These are phyloP conservation scores for Aleurites moluccanus DNA, from an alignment of 441 rosid genomes.

Conservation along the genomic window DNA sequence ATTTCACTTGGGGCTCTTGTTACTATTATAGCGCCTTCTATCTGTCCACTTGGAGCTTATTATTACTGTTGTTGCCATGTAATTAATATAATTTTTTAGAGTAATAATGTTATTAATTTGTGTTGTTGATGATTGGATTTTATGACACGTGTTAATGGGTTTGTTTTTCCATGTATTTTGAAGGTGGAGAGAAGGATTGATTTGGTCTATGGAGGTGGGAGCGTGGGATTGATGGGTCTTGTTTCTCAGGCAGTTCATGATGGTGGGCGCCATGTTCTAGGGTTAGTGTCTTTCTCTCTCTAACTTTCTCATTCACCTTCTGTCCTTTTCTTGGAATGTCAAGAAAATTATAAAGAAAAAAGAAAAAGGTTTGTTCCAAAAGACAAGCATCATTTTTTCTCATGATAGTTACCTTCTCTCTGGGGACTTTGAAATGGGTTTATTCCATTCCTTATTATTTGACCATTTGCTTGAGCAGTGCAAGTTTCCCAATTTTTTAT, in stretches of 20 bases:
- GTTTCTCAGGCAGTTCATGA: conserved; percentile 98
- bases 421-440: not conserved
- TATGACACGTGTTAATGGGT: conserved; percentile 46
- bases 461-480: conserved; percentile 29
- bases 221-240: conserved; percentile 99
- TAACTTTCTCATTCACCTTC: conserved; percentile 4
- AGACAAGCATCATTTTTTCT: conserved; percentile 32
- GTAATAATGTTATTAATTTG: not conserved
- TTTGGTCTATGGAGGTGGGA: conserved; percentile 97
- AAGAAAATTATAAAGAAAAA: not conserved
- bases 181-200: conserved; percentile 97
- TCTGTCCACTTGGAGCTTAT: conserved; percentile 28
- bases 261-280: conserved; percentile 99
- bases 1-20: conserved; percentile 8
- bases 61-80: conserved; percentile 5
- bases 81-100: not conserved
- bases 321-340: conserved; percentile 7
- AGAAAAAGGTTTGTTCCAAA: conserved; percentile 5
- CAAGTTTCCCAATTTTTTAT: conserved; percentile 27
- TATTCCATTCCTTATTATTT: not conserved
- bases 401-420: conserved; percentile 7
- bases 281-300: conserved; percentile 56
- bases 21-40: conserved; percentile 15
- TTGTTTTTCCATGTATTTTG: conserved; percentile 41
- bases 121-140: conserved; percentile 24